Base-by-base conservation (phyloP, 1,139 yeast species). In the Nakaseomyces kungkrabaensis region DNA sequence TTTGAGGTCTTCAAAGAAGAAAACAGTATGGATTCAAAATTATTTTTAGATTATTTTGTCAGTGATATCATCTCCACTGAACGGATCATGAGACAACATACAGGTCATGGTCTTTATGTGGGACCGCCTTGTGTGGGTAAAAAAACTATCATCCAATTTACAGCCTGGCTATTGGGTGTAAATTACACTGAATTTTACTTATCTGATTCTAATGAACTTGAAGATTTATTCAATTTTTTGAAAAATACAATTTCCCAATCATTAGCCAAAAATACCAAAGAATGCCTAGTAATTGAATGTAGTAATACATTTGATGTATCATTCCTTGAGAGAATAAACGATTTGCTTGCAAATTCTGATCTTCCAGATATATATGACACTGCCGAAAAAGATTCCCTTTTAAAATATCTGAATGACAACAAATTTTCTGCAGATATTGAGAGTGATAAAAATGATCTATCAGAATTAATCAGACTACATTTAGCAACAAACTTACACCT, bases 311-410 rank as follows among this genome's bases (percentile, higher is more conserved):
- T 82, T 47, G 94, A 86, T 46, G 74, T 95, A 0, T 74, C 95
- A 0, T 90, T 90, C 60, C 69, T 92, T 34, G 98, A 92, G 66
- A 72, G 96, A 53, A 88, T 92, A 95, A 92, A 92, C 59, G 87
- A 95, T 0, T 70, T 92, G 31, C 72, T 92, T 37, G 97, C 97
- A 0, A 92, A 90, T 64, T 87, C 96, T 0, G 97, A 90, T 58
- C 77, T 89, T 26, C 97, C 97, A 0, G 97, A 96, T 2, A 70
- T 92, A 24, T 92, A 87, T 65, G 88, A 81, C 56, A 92, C 82
- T 0, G 95, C 87, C 10, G 90, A 86, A 11, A 75, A 71, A 48
- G 69, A 71, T 0, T 56, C 73, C 3, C 67, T 89, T 48, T 72
- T 86, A 73, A 69, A 69, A 1, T 61, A 76, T 1, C 82, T 95